Evolutionary conservation across 257 asterid species (phyloP).

Genomic region (Nicotiana undulata): DNA sequence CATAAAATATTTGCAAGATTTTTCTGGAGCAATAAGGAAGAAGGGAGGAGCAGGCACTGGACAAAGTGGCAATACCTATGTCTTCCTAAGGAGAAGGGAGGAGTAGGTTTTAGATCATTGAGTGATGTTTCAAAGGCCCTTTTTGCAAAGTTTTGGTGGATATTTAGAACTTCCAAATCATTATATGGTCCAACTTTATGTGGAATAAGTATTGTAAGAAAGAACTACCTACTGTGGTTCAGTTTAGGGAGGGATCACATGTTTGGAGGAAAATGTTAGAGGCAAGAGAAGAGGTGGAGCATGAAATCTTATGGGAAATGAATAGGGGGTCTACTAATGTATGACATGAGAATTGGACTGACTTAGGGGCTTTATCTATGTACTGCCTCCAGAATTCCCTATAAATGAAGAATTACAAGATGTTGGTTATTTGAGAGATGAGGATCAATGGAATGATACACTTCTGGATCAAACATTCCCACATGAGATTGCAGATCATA

Average conservation of each 20-base stretch:
- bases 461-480: too few relatives aligned
- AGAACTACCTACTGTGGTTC: not conserved
- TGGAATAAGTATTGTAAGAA: not conserved
- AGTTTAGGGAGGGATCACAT: not conserved
- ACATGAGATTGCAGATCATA: too few relatives aligned
- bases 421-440: too few relatives aligned
- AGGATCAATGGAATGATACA: too few relatives aligned
- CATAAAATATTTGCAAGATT: not conserved
- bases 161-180: too few relatives aligned
- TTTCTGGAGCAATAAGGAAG: not conserved
- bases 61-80: not conserved
- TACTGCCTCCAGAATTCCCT: too few relatives aligned
- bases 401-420: too few relatives aligned
- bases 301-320: not conserved
- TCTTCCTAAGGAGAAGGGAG: not conserved
- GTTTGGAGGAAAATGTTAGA: not conserved
- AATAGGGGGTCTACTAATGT: not conserved
- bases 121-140: not conserved
- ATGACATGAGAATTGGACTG: not conserved
- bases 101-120: not conserved
- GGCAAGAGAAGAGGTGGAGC: not conserved
- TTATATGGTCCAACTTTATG: not conserved
- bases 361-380: not conserved
- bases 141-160: not conserved
- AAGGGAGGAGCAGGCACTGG: not conserved